Evolutionary conservation across 371 early-diverging fungal genomes (phyloP), one percentile per base, ranked within the genome.

Genomic region (Choanephora cucurbitarum): DNA sequence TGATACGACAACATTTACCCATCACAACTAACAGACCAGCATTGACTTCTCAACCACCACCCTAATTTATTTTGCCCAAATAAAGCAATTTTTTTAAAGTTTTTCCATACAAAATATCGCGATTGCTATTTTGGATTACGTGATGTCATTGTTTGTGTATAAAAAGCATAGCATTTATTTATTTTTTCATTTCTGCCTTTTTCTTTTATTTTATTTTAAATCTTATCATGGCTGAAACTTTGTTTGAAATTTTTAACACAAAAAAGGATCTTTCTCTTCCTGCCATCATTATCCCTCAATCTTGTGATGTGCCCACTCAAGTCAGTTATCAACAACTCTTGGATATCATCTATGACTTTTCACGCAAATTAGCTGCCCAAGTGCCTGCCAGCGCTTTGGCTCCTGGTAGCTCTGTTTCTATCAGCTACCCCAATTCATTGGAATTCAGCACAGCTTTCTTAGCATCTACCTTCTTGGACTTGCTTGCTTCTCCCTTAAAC

Each of bases 401-500:
- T 2, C 80, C 82, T 0, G 88, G 89, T n/a, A 77, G 83, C 34
- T 79, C 82, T 1, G 60, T 92, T n/a, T 77, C 90, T 31, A 81
- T 87, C 54, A 72, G 89, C 18, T 73, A 89, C 54, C 85, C 85
- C 19, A 92, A 92, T 64, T 79, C 86, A 0, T 62, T 92, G 5
- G 86, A 87, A 57, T 89, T 86, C 56, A 69, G 84, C 13, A 69
- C 86, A 22, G 70, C 84, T 28, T 93, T 95, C 51, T 72, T 94
- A 42, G 91, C 82, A 8, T 76, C 81, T 6, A 77, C 86, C 1
- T 69, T 82, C 6, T 61, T 81, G 71, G 82, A 89, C 44, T 75
- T 84, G 55, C 67, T 86, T 7, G 82, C 92, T 2, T 86, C 90
- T 18, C 95, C 94, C 17, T 76, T 95, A 44, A 93, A 93, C 57